Percentiles rank a stretch among this genome's conserved stretches.
phyloP scores from a whole-genome alignment of 2,329 filamentous ascomycete species.

The Zarea fungicola region DNA sequence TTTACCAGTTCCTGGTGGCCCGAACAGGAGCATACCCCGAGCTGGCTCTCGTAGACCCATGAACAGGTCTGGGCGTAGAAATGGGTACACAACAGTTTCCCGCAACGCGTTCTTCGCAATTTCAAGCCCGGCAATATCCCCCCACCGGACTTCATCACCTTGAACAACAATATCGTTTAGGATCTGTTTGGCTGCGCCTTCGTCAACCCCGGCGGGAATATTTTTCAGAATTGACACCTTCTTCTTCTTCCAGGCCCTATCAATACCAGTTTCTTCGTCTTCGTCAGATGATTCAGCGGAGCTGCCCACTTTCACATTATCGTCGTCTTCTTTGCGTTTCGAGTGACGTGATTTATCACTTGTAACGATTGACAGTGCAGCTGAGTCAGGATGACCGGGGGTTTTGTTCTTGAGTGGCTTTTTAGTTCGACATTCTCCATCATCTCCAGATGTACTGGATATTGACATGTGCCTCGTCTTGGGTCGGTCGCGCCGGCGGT shows the following conservation, averaged over 20 bases:
- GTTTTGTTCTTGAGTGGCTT: slow-evolving; percentile 11
- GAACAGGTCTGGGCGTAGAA: slow-evolving; percentile 90
- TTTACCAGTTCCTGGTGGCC: slow-evolving; percentile 95
- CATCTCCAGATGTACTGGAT: slow-evolving; percentile 21
- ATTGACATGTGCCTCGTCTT: slow-evolving; percentile 5
- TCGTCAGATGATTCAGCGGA: slow-evolving; percentile 44
- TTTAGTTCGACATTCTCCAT: slow-evolving; percentile 4
- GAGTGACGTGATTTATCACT: slow-evolving; percentile 2
- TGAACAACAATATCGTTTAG: slow-evolving; percentile 93
- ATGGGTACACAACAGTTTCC: slow-evolving; percentile 95
- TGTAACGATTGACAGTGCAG: not conserved
- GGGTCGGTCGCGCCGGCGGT: slow-evolving; percentile 18
- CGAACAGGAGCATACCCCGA: slow-evolving; percentile 91
- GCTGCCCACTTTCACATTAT: slow-evolving; percentile 35
- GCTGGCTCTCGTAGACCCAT: slow-evolving; percentile 93
- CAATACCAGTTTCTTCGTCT: slow-evolving; percentile 33
- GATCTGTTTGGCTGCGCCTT: slow-evolving; percentile 79
- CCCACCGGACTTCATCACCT: slow-evolving; percentile 92
- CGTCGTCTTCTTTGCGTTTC: slow-evolving; percentile 30
- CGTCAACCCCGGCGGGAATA: slow-evolving; percentile 76
- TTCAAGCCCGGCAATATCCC: slow-evolving; percentile 85
- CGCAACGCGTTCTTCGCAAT: slow-evolving; percentile 87
- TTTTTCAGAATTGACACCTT: slow-evolving; percentile 66
- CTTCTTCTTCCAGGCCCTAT: slow-evolving; percentile 54
- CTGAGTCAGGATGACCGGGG: not conserved